Conservation (phyloP, 2,329 filamentous ascomycete species). For the Orbilia quercus region DNA sequence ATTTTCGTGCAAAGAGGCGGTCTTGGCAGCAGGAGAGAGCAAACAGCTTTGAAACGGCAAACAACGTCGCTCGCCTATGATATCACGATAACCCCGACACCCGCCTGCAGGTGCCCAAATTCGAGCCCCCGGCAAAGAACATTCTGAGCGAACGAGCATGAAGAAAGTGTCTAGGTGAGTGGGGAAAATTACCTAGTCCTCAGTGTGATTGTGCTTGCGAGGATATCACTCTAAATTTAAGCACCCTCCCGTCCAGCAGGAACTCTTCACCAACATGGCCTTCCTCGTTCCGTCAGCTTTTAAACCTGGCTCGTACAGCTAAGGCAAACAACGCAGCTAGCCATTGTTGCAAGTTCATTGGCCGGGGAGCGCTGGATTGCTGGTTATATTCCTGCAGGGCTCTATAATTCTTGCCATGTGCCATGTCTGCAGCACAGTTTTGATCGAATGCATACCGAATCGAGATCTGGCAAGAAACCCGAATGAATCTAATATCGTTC, state of each 20-base stretch:
- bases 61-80: slow-evolving; percentile 7
- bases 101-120: not conserved
- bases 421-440: slow-evolving; percentile 43
- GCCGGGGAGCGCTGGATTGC: too few relatives aligned
- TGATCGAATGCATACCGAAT: slow-evolving; percentile 34
- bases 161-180: not conserved
- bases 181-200: not conserved
- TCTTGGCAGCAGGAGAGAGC: slow-evolving; percentile 16
- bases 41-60: slow-evolving; percentile 26
- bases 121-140: too few relatives aligned
- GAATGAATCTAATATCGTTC: not conserved
- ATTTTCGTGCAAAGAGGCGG: not conserved
- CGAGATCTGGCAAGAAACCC: slow-evolving; percentile 24
- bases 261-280: not conserved
- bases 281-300: not conserved
- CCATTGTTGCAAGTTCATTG: slow-evolving; percentile 28
- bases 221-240: slow-evolving; percentile 16
- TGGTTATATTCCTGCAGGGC: not conserved
- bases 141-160: too few relatives aligned
- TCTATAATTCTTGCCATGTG: slow-evolving; percentile 31
- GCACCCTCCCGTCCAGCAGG: slow-evolving; percentile 6
- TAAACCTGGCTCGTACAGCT: not conserved
- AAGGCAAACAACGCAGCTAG: slow-evolving; percentile 30
- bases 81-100: slow-evolving; percentile 9
- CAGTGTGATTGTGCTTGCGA: slow-evolving; percentile 1